Evolutionary conservation across 2,329 filamentous ascomycete species (phyloP).

Genomic region (Pseudogymnoascus sp.): DNA sequence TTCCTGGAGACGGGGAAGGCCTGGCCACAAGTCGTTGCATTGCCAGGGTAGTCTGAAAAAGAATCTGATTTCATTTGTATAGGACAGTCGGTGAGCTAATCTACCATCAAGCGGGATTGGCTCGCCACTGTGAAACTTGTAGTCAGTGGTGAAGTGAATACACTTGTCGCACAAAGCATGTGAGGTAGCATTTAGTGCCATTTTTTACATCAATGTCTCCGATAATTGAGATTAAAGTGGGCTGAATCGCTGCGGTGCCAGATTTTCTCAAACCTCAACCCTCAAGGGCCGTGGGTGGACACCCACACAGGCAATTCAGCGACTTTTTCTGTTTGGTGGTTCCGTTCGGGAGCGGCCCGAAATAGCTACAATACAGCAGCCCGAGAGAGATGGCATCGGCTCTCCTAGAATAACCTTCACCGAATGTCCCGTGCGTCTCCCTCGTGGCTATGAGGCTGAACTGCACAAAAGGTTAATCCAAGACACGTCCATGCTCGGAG

Average conservation of each 20-base stretch:
- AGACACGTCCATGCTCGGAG: neutral
- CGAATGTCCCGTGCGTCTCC: neutral
- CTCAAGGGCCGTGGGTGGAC: too few relatives aligned
- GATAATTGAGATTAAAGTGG: too few relatives aligned
- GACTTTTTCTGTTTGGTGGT: neutral
- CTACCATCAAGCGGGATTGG: neutral
- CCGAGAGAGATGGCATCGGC: neutral
- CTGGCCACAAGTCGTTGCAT: neutral
- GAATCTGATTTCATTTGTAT: neutral
- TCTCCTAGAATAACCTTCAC: neutral
- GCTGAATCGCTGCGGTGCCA: too few relatives aligned
- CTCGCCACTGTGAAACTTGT: neutral
- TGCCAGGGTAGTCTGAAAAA: neutral
- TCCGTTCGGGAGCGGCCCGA: neutral
- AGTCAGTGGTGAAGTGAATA: neutral
- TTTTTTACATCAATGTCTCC: neutral
- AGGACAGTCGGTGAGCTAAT: neutral
- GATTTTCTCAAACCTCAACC: too few relatives aligned
- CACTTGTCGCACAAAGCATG: neutral
- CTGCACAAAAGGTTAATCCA: neutral
- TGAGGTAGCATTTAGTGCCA: neutral
- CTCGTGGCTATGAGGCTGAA: neutral
- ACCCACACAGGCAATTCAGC: too few relatives aligned
- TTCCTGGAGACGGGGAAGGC: neutral
- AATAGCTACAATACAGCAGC: neutral